Evolutionary conservation across 2,329 filamentous ascomycete genomes (phyloP).

Genomic region (Xylaria sp.): DNA sequence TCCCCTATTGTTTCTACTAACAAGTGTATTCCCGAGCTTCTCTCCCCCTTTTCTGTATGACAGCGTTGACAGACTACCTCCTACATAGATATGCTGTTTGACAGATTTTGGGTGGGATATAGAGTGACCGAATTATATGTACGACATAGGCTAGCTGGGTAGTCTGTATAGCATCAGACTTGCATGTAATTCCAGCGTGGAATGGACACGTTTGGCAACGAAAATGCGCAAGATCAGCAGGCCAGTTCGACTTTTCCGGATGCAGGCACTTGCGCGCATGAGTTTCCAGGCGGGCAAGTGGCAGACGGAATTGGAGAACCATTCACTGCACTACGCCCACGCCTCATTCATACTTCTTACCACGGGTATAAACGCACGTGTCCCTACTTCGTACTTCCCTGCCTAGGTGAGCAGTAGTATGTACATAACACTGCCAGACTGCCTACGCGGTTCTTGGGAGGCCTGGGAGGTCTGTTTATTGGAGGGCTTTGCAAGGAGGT

Average conservation of each 20-base stretch:
- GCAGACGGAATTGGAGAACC: conserved; percentile 18
- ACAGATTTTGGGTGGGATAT: too few species aligned
- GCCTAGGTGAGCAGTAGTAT: too few species aligned
- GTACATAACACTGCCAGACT: too few species aligned
- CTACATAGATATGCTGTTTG: too few species aligned
- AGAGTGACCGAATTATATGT: too few species aligned
- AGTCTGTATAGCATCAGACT: conserved; percentile 3
- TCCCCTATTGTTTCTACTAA: not conserved
- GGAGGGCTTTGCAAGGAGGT: too few species aligned
- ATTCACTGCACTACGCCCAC: conserved; percentile 20
- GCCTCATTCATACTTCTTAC: conserved; percentile 8
- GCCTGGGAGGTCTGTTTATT: conserved; percentile 9
- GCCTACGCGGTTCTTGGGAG: too few species aligned
- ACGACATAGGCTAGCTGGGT: too few species aligned
- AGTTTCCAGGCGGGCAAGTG: conserved; percentile 14
- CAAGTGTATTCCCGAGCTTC: not conserved
- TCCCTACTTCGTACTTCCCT: too few species aligned
- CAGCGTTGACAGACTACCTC: not conserved
- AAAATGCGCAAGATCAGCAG: conserved; percentile 27
- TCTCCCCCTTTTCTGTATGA: not conserved
- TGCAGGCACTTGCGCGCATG: conserved; percentile 28
- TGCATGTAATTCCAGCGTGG: not conserved
- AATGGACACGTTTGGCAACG: conserved; percentile 10
- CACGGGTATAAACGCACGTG: not conserved
- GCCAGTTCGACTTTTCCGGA: conserved; percentile 27